Conservation (phyloP, 2,329 filamentous ascomycete species). For the Aureobasidium uvarum region DNA sequence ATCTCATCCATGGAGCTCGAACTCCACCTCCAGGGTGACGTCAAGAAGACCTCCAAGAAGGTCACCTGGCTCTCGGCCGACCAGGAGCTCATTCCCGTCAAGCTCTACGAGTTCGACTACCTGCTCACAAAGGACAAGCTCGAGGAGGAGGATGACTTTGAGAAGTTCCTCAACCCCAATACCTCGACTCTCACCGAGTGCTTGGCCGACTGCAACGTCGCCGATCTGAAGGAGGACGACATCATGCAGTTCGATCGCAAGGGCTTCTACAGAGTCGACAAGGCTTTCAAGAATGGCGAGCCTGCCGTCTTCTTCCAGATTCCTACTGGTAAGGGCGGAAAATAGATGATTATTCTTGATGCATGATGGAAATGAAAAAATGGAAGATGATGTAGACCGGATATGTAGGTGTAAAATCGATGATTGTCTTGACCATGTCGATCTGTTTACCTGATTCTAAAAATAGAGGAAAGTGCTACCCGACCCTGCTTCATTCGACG, state of each 20-base stretch:
- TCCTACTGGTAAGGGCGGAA: slow-evolving; percentile 61
- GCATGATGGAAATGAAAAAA: not conserved
- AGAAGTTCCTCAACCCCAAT: slow-evolving; percentile 63
- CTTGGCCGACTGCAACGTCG: slow-evolving; percentile 76
- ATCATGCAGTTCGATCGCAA: slow-evolving; percentile 95
- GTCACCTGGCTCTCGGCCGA: slow-evolving; percentile 85
- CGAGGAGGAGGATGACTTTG: slow-evolving; percentile 78
- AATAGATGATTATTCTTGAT: slow-evolving; percentile 14
- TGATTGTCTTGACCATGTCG: not conserved
- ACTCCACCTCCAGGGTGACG: slow-evolving; percentile 87
- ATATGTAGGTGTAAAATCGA: not conserved
- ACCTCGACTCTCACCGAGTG: slow-evolving; percentile 74
- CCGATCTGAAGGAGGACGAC: slow-evolving; percentile 75
- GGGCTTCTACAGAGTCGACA: slow-evolving; percentile 86
- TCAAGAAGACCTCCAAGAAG: slow-evolving; percentile 96
- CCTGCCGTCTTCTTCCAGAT: slow-evolving; percentile 67
- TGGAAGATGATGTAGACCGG: not conserved
- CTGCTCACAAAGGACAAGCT: slow-evolving; percentile 91
- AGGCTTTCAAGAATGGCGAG: slow-evolving; percentile 57
- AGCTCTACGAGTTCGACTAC: slow-evolving; percentile 93
- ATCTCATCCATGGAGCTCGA: slow-evolving; percentile 74
- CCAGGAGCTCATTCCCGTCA: slow-evolving; percentile 74
- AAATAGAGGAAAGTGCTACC: too few species aligned
- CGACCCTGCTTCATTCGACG: too few species aligned
- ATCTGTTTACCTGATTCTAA: too few species aligned